Conservation (phyloP, 1,284 basidiomycete species). For the Ganoderma multipileum region DNA sequence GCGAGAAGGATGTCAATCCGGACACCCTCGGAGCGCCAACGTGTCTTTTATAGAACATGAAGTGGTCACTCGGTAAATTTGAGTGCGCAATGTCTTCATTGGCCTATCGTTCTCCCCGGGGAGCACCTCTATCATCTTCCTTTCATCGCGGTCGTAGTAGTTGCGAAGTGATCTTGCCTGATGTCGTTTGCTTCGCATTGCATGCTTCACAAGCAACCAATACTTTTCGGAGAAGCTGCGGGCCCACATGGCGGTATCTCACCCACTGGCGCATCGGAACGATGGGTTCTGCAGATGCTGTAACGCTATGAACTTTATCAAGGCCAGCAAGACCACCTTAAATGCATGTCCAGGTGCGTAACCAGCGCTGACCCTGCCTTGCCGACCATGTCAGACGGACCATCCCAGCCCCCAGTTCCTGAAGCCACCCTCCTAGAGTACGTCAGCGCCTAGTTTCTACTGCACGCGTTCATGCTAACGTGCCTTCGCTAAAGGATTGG, state of each 20-base stretch:
- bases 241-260: background rate
- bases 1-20: background rate
- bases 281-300: background rate
- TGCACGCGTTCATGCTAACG: background rate
- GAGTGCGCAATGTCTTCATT: background rate
- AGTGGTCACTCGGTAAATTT: background rate
- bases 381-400: conserved; percentile 3
- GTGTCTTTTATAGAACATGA: background rate
- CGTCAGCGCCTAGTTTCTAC: background rate
- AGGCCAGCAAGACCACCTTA: background rate
- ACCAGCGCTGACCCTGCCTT: background rate
- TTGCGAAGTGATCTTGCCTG: background rate
- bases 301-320: background rate
- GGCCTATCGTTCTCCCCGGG: background rate
- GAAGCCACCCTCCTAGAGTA: conserved; percentile 3
- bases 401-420: conserved; percentile 3
- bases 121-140: background rate
- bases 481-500: conserved; percentile 4
- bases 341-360: background rate
- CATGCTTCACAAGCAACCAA: background rate
- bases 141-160: background rate
- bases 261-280: background rate
- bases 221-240: background rate
- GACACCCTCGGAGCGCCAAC: background rate
- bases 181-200: background rate